Conservation (phyloP, 345 rosid species). For the Pistacia atlantica region DNA sequence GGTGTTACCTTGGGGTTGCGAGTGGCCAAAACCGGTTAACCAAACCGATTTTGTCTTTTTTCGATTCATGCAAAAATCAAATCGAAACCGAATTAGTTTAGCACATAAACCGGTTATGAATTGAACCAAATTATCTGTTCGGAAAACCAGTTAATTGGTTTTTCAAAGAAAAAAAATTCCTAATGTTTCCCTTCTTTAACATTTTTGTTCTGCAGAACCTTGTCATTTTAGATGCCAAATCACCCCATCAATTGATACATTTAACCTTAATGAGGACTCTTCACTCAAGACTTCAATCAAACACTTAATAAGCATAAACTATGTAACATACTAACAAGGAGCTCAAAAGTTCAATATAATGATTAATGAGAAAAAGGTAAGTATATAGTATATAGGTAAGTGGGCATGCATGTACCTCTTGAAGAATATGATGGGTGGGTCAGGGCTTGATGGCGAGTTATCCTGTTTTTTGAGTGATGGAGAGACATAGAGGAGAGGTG, state of each 20-base stretch:
- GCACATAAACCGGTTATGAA: too few relatives aligned
- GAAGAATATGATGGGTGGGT: constrained; percentile 28
- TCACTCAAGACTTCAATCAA: constrained; percentile 50
- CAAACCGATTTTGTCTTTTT: too few relatives aligned
- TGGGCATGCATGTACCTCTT: constrained; percentile 39
- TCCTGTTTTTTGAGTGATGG: constrained; percentile 22
- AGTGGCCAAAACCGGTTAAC: too few relatives aligned
- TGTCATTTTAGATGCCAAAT: neutral
- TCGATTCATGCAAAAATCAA: too few relatives aligned
- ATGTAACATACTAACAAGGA: neutral
- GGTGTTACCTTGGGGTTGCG: too few relatives aligned
- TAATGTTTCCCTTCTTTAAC: too few relatives aligned
- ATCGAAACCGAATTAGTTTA: too few relatives aligned
- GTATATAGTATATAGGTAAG: neutral
- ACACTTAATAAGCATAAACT: constrained; percentile 33
- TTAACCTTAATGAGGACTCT: neutral
- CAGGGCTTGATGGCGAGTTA: constrained; percentile 22
- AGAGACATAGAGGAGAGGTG: constrained; percentile 32
- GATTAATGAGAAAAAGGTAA: neutral
- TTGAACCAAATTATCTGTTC: too few relatives aligned
- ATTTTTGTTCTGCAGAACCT: too few relatives aligned
- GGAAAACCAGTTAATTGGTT: too few relatives aligned
- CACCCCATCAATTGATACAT: neutral
- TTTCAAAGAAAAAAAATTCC: too few relatives aligned
- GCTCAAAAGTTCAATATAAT: neutral